Conservation (phyloP, 2,329 filamentous ascomycete species). For the Blumeriella jaapii region DNA sequence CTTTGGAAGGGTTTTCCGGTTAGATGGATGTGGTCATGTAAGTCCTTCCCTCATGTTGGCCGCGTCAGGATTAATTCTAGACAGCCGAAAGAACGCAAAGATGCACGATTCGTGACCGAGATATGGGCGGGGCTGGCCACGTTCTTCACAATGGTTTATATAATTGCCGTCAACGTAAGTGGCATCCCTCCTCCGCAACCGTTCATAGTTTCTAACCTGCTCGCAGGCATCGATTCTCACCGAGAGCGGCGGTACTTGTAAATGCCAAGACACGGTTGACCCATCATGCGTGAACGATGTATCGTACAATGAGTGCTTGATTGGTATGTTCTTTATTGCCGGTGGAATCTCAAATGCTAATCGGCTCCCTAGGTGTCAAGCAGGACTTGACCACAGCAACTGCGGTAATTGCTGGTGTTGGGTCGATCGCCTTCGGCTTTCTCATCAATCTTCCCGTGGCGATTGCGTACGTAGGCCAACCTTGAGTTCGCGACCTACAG, state of each 20-base stretch:
- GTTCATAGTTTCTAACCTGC: conserved; percentile 20
- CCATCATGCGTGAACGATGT: conserved; percentile 22
- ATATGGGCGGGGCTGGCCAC: conserved; percentile 70
- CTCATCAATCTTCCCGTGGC: conserved; percentile 73
- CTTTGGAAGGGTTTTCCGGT: conserved; percentile 47
- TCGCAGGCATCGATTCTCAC: conserved; percentile 60
- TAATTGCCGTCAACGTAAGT: conserved; percentile 16
- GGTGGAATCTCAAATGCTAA: conserved; percentile 5
- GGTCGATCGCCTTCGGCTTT: conserved; percentile 67
- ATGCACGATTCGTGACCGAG: conserved; percentile 63
- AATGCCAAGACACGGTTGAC: conserved; percentile 35
- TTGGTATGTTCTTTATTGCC: conserved; percentile 20
- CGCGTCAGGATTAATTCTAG: conserved; percentile 3
- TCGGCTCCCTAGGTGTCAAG: conserved; percentile 40
- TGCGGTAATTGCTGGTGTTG: conserved; percentile 64
- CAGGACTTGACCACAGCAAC: conserved; percentile 75
- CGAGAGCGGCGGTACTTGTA: conserved; percentile 66
- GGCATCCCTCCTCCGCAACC: conserved; percentile 1
- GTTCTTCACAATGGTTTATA: conserved; percentile 37
- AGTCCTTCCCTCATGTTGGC: conserved; percentile 17
- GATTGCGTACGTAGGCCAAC: conserved; percentile 47
- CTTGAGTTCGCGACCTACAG: neutral
- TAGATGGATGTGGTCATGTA: conserved; percentile 57
- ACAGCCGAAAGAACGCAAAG: conserved; percentile 55
- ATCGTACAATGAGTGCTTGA: conserved; percentile 34